Base-by-base conservation (phyloP, 306 rosid genomes). In the Medicago ruthenica region DNA sequence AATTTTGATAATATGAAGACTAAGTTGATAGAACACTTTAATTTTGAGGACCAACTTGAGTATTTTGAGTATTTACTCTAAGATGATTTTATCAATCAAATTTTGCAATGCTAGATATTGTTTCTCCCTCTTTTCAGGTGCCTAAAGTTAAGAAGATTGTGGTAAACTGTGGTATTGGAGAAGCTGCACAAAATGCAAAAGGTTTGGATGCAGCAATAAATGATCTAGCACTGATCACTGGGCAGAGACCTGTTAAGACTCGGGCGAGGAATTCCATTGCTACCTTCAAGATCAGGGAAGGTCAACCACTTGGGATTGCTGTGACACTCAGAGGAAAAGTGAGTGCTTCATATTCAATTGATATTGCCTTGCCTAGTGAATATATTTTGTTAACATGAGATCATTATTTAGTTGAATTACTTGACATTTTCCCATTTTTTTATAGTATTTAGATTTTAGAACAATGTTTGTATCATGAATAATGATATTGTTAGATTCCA, bases 291-390 rank as follows among this genome's bases (percentile, higher is more conserved):
- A 90, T 95, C 82, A 87, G 99, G 89, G 99, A 95, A 86, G 97
- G 97, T 40, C 99, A 92, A 71, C 96, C 99, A 0, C 97, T 95
- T 74, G 99, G 99, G 64, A 92, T 95, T 86, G 99, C 97, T 62
- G 93, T 89, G 67, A 95, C 97, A 9, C 93, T 95, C 47, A 76
- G 97, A 81, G 97, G 97, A 90, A 92, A 79, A 44, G 99, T 95
- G 82, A 89, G 97, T 36, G 5, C 40, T 60, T 47, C 36, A 61
- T 65, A 51, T 82, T 48, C 53, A 1, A 42, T 64, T 39, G 54
- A 18, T 76, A 41, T 69, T 58, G 68, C 60, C 15, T 69, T 58
- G 68, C 60, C 15, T 48, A 7, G 24, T 51, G 73, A 21, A 27
- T 55, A 27, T 62, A 24, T 54, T 57, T 80, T 42, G 57, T 77